Base-by-base conservation (phyloP, 192 early-diverging fungal species). In the Rhizoclosmatium sp. region DNA sequence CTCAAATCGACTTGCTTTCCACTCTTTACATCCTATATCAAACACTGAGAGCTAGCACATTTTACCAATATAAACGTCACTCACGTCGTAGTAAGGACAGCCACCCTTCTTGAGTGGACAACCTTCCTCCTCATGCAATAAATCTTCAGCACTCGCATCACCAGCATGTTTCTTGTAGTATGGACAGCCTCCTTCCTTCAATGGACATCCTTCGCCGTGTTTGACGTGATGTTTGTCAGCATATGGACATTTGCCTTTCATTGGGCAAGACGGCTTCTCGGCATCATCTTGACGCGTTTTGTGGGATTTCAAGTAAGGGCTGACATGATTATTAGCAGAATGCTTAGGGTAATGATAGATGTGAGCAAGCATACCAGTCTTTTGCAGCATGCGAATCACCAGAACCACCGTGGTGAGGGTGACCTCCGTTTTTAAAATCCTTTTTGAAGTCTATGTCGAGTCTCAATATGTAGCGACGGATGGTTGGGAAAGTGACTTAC, bases 151-250 rank as follows among this genome's bases (percentile, higher is more conserved):
- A 31, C 77, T 78, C 9, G 59, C 69, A 68, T 84, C 82, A 7
- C 46, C 21, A 58, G 72, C 78, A 65, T 84, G 82, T 54, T 81
- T 59, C 0, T 62, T 54, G 56, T 78, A 84, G 72, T 84, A 84
- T 49, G 82, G 82, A 71, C 82, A 84, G 5, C 76, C 76, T 7
- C 42, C 61, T 39, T 73, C 48, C 60, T 81, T 71, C 21, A 84
- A 64, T n/a, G 82, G 82, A 51, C 82, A 84, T 47, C 31, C 5
- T n/a, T 44, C 16, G 2, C 46, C 67, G 16, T 54, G 5, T n/a
- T 7, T 44, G 23, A 12, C 40, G 14, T 7, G 40, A 44, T 69
- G 39, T 23, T 42, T 47, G 46, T 40, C 39, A 12, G 67, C 67
- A 44, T 69, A 69, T 46, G 67, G 67, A 44, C 67, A 69, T 46